A percentile compares a stretch with the other conserved stretches of the same genome.
phyloP scores from a whole-genome alignment of 768 basidiomycete species.

The Strobilomyces confusus region DNA sequence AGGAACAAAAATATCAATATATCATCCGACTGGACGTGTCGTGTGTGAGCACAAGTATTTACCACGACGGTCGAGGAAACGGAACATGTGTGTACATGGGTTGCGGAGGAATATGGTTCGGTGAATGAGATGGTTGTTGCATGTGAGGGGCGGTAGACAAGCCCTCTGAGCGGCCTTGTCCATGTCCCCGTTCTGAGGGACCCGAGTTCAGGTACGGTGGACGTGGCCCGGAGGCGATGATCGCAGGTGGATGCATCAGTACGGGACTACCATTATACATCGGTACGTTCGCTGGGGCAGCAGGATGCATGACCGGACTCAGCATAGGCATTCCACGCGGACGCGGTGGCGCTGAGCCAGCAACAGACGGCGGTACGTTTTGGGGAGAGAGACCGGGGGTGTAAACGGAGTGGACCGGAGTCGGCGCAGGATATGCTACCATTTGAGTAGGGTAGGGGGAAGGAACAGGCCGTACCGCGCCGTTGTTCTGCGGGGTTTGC shows the following conservation, averaged over 20 bases:
- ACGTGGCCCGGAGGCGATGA: constrained; percentile 32
- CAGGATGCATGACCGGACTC: constrained; percentile 69
- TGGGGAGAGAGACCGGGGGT: constrained; percentile 39
- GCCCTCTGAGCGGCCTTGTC: constrained; percentile 47
- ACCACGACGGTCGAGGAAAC: constrained; percentile 31
- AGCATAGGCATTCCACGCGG: constrained; percentile 57
- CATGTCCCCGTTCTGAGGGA: constrained; percentile 46
- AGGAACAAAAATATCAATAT: constrained; percentile 31
- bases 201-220: constrained; percentile 45
- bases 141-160: constrained; percentile 38
- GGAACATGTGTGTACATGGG: constrained; percentile 29
- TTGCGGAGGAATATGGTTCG: constrained; percentile 26
- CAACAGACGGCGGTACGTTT: constrained; percentile 27
- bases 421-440: constrained; percentile 61
- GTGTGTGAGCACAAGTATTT: constrained; percentile 16
- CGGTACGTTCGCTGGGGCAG: constrained; percentile 37
- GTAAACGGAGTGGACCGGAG: constrained; percentile 46
- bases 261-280: constrained; percentile 71
- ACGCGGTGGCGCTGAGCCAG: constrained; percentile 34
- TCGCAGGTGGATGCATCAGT: constrained; percentile 52
- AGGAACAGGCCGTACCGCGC: constrained; percentile 50
- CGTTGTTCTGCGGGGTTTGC: constrained; percentile 41
- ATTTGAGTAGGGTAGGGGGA: constrained; percentile 65
- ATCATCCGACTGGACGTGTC: constrained; percentile 25
- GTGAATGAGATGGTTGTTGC: constrained; percentile 34